Base-by-base conservation (phyloP, 768 basidiomycete species). In the Tulasnella sp. region DNA sequence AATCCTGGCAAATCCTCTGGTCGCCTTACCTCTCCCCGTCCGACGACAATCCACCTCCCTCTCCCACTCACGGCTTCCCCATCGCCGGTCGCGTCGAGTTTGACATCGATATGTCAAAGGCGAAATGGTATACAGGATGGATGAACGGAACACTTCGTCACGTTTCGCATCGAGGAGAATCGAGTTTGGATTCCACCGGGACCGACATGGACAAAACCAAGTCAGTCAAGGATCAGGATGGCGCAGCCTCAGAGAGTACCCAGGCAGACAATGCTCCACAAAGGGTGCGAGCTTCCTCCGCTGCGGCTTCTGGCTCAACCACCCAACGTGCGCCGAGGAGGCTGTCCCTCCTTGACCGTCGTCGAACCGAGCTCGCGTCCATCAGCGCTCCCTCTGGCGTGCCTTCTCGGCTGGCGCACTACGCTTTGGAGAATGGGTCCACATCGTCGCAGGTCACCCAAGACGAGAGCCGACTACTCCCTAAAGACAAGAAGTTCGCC, bases 11-110 rank as follows among this genome's bases (percentile, higher is more conserved):
- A 68, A 80, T 86, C 37, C 82, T 94, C 1, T 94, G 90, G 89
- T 81, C 80, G 42, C 86, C 88, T 77, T 80, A 74, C 62, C 37
- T 72, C 71, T 36, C 26, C 39, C 52, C 71, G 16, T 87, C 52
- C 86, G 88, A 37, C 75, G 83, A 42, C 79, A 81, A 29, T 73
- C 79, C 26, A 17, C 69, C 79, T 22, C 71, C 78, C 3, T 74
- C 77, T 52, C 74, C 75, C 77, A 32, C 78, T 79, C 29, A 71
- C 29, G 83, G 82, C 67, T 77, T 85, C 22, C 88, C 91, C 0
- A 88, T 95, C 72, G 83, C 86, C 59, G 94, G 91, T 5, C 88
- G 85, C 35, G 84, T 96, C 35, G 93, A 95, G 80, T 94, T 95
- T 78, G 94, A 95, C 79, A 85, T 95, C 62, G 94, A 95, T 80